These are phyloP conservation scores for Globisporangium paroecandrum DNA, from an alignment of 352 stramenopile species.

Conservation along the genomic window DNA sequence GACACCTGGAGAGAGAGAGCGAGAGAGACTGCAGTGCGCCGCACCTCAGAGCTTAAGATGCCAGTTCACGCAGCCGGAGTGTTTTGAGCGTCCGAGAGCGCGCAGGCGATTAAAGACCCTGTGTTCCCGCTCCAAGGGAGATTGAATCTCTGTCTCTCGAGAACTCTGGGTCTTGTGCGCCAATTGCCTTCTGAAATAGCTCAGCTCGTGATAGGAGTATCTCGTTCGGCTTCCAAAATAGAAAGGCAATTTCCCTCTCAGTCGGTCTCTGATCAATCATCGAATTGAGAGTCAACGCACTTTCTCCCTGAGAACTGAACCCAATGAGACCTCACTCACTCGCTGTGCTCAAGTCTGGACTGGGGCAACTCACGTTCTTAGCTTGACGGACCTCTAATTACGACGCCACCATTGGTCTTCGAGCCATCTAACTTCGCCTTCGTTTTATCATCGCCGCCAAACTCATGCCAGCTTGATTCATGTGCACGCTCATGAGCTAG, in stretches of 20 bases:
- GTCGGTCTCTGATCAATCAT: not conserved
- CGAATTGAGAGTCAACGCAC: not conserved
- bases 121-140: not conserved
- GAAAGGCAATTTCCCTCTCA: not conserved
- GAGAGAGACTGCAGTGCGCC: not conserved
- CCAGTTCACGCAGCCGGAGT: not conserved
- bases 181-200: slow-evolving; percentile 10
- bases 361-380: not conserved
- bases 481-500: not conserved
- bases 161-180: not conserved
- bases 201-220: not conserved
- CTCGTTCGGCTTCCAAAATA: slow-evolving; percentile 10
- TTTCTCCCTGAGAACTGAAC: not conserved
- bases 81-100: not conserved
- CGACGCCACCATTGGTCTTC: not conserved
- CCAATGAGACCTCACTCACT: too few relatives aligned
- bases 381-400: not conserved
- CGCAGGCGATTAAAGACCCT: not conserved
- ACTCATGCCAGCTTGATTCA: not conserved
- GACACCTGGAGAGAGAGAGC: not conserved
- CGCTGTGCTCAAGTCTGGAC: not conserved
- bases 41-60: not conserved
- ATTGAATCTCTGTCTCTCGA: not conserved
- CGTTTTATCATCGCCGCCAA: not conserved
- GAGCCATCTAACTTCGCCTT: not conserved